Percentiles rank a stretch among this genome's conserved stretches.
phyloP scores from a whole-genome alignment of 108 stramenopile species.

The Craspedostauros australis region DNA sequence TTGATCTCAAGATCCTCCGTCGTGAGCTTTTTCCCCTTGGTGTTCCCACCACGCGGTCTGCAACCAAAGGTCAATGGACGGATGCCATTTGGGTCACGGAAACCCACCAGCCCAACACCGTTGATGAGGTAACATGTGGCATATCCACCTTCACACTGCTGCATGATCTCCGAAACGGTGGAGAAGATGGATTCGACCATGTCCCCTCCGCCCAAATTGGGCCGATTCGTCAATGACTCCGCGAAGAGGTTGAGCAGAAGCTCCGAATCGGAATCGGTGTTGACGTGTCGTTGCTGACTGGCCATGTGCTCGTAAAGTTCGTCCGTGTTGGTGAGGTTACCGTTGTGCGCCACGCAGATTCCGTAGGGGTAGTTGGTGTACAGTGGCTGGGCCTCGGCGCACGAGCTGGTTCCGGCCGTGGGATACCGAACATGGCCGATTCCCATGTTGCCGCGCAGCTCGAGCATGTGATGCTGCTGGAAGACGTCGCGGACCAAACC shows the following conservation, averaged over 20 bases:
- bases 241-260: slow-evolving; percentile 95
- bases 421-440: slow-evolving; percentile 97
- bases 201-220: slow-evolving; percentile 11
- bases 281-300: slow-evolving; percentile 77
- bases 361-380: slow-evolving; percentile 98
- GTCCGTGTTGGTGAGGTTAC: slow-evolving; percentile 92
- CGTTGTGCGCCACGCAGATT: slow-evolving; percentile 97
- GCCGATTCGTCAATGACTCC: slow-evolving; percentile 62
- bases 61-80: slow-evolving; percentile 92
- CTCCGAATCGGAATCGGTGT: slow-evolving; percentile 97
- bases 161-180: slow-evolving; percentile 78
- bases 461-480: slow-evolving; percentile 90
- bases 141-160: slow-evolving; percentile 88
- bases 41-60: slow-evolving; percentile 29
- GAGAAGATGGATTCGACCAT: slow-evolving; percentile 65
- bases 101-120: slow-evolving; percentile 92
- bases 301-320: slow-evolving; percentile 53
- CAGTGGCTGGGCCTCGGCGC: slow-evolving; percentile 94
- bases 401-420: slow-evolving; percentile 84
- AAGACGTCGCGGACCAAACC: slow-evolving; percentile 97
- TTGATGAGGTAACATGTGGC: slow-evolving; percentile 92
- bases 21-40: slow-evolving; percentile 24
- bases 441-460: slow-evolving; percentile 87
- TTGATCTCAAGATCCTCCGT: slow-evolving; percentile 24
- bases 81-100: slow-evolving; percentile 97